Base-by-base conservation (phyloP, 108 stramenopile genomes). In the Nitzschia sp. region DNA sequence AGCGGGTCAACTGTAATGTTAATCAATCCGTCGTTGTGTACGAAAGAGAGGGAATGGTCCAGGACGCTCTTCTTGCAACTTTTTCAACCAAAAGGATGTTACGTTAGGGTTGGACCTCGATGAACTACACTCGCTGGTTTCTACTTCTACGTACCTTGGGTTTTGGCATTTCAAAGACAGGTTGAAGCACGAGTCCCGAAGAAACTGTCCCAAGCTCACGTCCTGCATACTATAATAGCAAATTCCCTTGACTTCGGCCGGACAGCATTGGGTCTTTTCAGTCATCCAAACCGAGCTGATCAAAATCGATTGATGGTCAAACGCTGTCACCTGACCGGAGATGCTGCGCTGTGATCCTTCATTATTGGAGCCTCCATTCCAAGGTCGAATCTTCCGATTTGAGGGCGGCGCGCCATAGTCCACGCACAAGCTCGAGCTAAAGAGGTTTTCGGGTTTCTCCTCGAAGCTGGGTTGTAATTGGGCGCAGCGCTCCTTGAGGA, bases 241-340 rank as follows among this genome's bases (percentile, higher is more conserved):
- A 47, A 98, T 96, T 33, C 92, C 94, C 73, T 97, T 97, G 11
- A 98, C 96, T 76, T 97, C 96, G 22, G 98, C 96, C n/a, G 91
- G 87, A 60, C 81, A 82, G 64, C 91, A 97, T 69, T 98, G 98
- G 6, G 91, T 84, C 66, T 89, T 91, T 19, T 88, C 90, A 29
- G 91, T 84, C 96, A 97, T 97, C 96, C 96, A 97, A 28, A 97
- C 81, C 46, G 89, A 91, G 22, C 96, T 96, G 33, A 97, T 89
- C 17, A 97, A 85, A 59, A 98, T 91, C 35, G 88, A 82, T 69
- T 97, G 96, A 53, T 97, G 96, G 66, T 92, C 92, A 45, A 86
- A 83, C 17, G 94, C 84, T 17, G 89, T 90, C 15, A 93, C 77
- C 64, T 88, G 81, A 17, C 87, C 86, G 1, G 78, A 79, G 23